Evolutionary conservation across 306 rosid genomes (phyloP).

Genomic region (Vigna hirtella): DNA sequence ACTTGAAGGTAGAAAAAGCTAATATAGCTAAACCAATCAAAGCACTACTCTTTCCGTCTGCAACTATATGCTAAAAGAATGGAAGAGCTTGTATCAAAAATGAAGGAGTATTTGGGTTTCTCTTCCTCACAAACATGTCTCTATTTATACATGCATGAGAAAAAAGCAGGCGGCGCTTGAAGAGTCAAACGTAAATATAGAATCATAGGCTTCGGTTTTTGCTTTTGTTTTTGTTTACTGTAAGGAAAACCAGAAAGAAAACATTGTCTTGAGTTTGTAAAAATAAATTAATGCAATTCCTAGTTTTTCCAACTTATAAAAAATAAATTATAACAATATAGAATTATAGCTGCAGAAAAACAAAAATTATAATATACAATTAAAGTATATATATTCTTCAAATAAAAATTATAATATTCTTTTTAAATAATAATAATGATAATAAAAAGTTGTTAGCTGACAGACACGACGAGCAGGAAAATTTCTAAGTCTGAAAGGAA

Average conservation of each 20-base stretch:
- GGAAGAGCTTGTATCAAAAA: background rate
- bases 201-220: background rate
- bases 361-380: too few relatives aligned
- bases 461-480: background rate
- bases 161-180: constrained; percentile 12
- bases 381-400: too few relatives aligned
- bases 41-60: background rate
- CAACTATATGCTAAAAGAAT: background rate
- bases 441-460: too few relatives aligned
- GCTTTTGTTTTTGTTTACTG: background rate
- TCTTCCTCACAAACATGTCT: background rate
- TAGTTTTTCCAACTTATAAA: too few relatives aligned
- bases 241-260: background rate
- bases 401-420: too few relatives aligned
- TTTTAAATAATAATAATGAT: too few relatives aligned
- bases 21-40: background rate
- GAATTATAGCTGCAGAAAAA: too few relatives aligned
- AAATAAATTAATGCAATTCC: too few relatives aligned
- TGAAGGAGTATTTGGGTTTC: background rate
- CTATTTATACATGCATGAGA: constrained; percentile 16
- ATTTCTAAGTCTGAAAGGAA: background rate
- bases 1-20: background rate
- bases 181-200: constrained; percentile 28
- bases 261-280: too few relatives aligned
- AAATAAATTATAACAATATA: too few relatives aligned